These are phyloP conservation scores for Platanthera guangdongensis DNA, from an alignment of 106 monocot genomes.

Conservation along the genomic window DNA sequence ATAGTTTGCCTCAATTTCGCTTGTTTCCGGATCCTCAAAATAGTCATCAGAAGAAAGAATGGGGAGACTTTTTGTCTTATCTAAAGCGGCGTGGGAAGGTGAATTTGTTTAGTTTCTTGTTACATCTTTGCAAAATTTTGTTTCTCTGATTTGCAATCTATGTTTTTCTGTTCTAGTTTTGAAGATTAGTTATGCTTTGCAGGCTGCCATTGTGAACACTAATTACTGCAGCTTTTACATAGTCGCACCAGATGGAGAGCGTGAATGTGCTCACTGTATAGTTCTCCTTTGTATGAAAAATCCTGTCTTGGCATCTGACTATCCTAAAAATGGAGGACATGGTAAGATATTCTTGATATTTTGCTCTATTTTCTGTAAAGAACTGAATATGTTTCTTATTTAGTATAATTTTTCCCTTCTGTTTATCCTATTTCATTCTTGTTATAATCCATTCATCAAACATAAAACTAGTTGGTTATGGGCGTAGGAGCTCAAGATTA, in stretches of 20 bases:
- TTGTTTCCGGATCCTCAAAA: slow-evolving; percentile 4
- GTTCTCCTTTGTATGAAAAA: not conserved
- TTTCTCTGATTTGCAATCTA: not conserved
- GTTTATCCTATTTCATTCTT: too few relatives aligned
- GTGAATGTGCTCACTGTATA: not conserved
- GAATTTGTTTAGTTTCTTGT: not conserved
- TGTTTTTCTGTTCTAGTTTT: not conserved
- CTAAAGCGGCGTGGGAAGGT: not conserved
- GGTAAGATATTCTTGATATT: not conserved
- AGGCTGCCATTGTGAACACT: slow-evolving; percentile 4
- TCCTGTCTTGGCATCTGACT: not conserved
- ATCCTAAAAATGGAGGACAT: not conserved
- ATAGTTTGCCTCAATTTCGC: not conserved
- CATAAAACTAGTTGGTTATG: too few relatives aligned
- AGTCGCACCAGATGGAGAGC: not conserved
- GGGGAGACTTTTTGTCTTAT: slow-evolving; percentile 5
- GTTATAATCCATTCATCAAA: too few relatives aligned
- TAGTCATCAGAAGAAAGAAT: slow-evolving; percentile 1
- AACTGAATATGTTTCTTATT: too few relatives aligned
- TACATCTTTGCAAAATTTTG: not conserved
- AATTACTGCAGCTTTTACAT: not conserved
- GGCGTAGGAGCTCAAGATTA: too few relatives aligned
- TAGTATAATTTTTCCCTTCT: too few relatives aligned
- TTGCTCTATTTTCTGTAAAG: not conserved
- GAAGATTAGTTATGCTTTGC: not conserved